A percentile compares a stretch with the other conserved stretches of the same genome.
Conservation (phyloP, 2,329 filamentous ascomycete species). For the Fusarium sp. region DNA sequence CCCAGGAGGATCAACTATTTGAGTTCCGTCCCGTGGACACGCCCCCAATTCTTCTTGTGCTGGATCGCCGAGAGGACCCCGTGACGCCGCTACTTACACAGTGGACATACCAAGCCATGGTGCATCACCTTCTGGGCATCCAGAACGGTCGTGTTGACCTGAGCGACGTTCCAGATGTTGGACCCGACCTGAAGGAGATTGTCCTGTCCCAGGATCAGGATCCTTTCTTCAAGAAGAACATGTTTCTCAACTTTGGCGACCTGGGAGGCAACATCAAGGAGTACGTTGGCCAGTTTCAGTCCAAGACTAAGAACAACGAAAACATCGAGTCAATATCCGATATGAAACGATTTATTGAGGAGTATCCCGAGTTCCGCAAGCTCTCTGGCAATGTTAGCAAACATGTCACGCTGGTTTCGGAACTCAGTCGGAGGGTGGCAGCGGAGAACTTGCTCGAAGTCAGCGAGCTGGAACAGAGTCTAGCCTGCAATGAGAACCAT, state of each 20-base stretch:
- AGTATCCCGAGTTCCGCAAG: constrained; percentile 97
- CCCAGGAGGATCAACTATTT: constrained; percentile 95
- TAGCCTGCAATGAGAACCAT: constrained; percentile 98
- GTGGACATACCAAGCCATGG: constrained; percentile 99
- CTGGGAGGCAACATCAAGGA: constrained; percentile 97
- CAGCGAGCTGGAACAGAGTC: constrained; percentile 94
- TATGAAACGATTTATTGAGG: constrained; percentile 99
- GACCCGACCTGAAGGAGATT: constrained; percentile 91
- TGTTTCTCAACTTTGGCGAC: constrained; percentile 98
- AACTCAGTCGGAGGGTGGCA: constrained; percentile 88
- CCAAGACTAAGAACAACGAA: constrained; percentile 94
- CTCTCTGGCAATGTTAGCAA: constrained; percentile 98
- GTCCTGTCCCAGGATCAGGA: constrained; percentile 97
- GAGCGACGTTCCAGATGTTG: constrained; percentile 82
- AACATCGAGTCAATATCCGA: constrained; percentile 97
- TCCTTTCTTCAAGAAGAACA: constrained; percentile 98
- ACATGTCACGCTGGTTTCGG: constrained; percentile 94
- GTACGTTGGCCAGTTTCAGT: constrained; percentile 98
- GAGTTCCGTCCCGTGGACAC: constrained; percentile 97
- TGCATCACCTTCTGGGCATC: constrained; percentile 94
- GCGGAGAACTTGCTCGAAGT: constrained; percentile 92
- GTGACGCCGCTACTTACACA: constrained; percentile 94
- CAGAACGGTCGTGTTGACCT: constrained; percentile 94
- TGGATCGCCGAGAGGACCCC: constrained; percentile 93
- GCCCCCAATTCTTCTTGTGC: constrained; percentile 87